Evolutionary conservation across 2,329 filamentous ascomycete species (phyloP), one percentile per base, ranked within the genome.

Genomic region (Aspergillus vadensis): DNA sequence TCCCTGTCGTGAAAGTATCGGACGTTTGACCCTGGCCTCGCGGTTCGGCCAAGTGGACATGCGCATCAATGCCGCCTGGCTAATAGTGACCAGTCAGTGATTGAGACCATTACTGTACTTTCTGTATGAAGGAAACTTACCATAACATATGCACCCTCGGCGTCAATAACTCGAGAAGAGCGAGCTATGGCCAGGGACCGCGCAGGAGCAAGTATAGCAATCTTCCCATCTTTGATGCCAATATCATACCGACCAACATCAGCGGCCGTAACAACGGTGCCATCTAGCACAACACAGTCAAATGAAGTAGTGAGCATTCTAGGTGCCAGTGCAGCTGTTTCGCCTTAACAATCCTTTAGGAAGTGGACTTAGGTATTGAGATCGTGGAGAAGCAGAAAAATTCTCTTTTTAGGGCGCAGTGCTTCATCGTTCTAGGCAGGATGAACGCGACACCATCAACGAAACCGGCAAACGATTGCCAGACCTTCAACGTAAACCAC

Each of bases 41-140:
- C 21, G 59, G 61, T 32, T 82, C 79, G 7, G 76, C 75, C 1
- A 83, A 71, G 62, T 83, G 81, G 4, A 83, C 81, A 65, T 83
- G 81, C 4, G 76, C 77, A 62, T 83, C 81, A 6, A 83, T 73
- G 6, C 81, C 81, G 12, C 81, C 81, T 9, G 80, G 74, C 47
- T 50, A 19, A n/a, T 50, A 14, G 15, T 21, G n/a, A 49, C 14
- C 7, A 5, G 14, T 49, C 44, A 49, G 44, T 10, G 5, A 49
- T 49, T 8, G 25, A 43, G 7, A 30, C n/a, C 25, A 21, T 51
- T 2, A 2, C 21, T 23, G 14, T 5, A 12, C 17, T 4, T 10
- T 14, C 1, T 14, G 10, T 14, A 6, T 14, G 4, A 0, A 23
- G 7, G 52, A 62, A 10, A 50, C 53, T 58, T 63, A 65, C 74